Evolutionary conservation across 192 early-diverging fungal genomes (phyloP), one percentile per base, ranked within the genome.

Genomic region (Jimgerdemannia flammicorona): DNA sequence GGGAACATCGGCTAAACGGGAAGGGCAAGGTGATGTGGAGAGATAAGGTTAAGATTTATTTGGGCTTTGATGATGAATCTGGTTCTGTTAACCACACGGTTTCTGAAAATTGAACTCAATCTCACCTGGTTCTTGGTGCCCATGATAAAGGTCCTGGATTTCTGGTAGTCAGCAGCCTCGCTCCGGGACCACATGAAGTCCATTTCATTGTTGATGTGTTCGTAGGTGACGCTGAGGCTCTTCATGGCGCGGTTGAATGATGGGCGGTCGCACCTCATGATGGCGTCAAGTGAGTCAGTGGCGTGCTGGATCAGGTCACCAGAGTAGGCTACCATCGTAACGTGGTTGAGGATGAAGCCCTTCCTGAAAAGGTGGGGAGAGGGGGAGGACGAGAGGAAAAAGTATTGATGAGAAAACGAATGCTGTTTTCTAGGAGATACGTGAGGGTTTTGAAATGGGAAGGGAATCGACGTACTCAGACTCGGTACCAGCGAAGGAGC

Each of bases 61-160:
- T 29, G 29, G 29, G 29, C 29, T 29, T 29, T 29, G 29, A 1
- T 29, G 29, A 1, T 29, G 29, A 29, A 29, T 29, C 29, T 29
- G 29, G 29, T 29, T 29, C 29, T 29, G 29, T 29, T 8, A 20
- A 77, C 42, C 20, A 29, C 40, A 14, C 44, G 42, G 18, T 42
- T 29, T 8, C 3, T 44, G 20, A 44, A 39, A n/a, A 73, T 29
- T 4, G 41, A n/a, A 66, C 72, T 64, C 17, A 3, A 64, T 20
- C 67, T 10, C 70, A 76, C 78, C 44, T 95, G 92, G 79, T 92
- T 91, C 84, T 92, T 94, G 70, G 90, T 91, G 6, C 94, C 95
- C 90, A 93, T 95, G 70, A 97, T 94, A 80, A 95, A 97, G 2
- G 95, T 95, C n/a, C 95, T 85, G 87, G 96, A 97, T 80, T 93